A percentile compares a stretch with the other conserved stretches of the same genome.
phyloP scores from a whole-genome alignment of 805 yeast genomes.

The Candida sonorensis region DNA sequence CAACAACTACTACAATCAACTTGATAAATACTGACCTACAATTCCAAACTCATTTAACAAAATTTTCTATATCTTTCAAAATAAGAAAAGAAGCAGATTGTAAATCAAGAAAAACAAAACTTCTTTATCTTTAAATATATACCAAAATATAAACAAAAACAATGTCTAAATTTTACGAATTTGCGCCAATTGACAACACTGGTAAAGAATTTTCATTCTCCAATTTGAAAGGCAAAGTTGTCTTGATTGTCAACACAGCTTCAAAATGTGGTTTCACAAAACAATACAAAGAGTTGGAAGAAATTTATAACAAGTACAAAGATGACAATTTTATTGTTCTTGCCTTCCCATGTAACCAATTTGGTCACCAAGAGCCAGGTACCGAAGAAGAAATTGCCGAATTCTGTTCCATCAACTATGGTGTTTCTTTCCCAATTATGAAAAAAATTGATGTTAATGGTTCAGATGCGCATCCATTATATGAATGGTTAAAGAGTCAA shows the following conservation, averaged over 20 bases:
- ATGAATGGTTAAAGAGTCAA: constrained; percentile 60
- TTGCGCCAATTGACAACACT: constrained; percentile 54
- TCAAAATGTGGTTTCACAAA: constrained; percentile 77
- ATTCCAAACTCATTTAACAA: no score
- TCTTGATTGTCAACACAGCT: constrained; percentile 81
- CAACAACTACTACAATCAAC: no score
- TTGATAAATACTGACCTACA: no score
- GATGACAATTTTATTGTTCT: constrained; percentile 58
- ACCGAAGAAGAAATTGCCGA: constrained; percentile 59
- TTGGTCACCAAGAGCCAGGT: constrained; percentile 75
- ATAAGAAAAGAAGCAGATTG: no score
- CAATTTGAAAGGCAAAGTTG: constrained; percentile 70
- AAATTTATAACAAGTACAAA: constrained; percentile 56
- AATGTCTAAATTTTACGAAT: constrained; percentile 60
- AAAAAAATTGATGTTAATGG: constrained; percentile 90
- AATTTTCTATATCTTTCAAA: no score
- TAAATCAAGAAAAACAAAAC: no score
- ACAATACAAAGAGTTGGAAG: constrained; percentile 69
- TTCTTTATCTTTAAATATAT: no score
- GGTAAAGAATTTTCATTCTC: constrained; percentile 54
- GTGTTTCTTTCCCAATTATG: constrained; percentile 87
- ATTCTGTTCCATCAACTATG: constrained; percentile 76
- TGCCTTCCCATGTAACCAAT: constrained; percentile 92
- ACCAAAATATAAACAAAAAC: no score
- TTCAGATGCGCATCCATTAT: constrained; percentile 69